These are phyloP conservation scores for Petrea volubilis DNA, from an alignment of 257 asterid genomes.

Conservation along the genomic window DNA sequence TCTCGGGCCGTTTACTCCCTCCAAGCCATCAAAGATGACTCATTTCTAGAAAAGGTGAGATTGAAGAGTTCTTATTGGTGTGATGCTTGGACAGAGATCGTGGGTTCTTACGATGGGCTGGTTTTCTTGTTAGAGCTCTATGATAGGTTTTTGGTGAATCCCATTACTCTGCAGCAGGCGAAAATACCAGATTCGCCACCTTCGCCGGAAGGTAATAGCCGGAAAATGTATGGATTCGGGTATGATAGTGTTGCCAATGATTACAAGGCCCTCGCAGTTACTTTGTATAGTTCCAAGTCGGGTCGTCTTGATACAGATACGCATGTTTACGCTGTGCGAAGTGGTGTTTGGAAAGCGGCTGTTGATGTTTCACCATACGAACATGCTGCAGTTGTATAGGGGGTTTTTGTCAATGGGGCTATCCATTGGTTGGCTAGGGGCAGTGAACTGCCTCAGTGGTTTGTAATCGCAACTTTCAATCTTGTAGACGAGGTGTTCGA, in stretches of 20 bases:
- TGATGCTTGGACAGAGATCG: background rate
- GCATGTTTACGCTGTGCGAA: conserved; percentile 28
- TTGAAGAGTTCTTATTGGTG: too few relatives aligned
- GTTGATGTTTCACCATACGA: conserved; percentile 35
- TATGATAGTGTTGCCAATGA: conserved; percentile 30
- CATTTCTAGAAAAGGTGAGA: background rate
- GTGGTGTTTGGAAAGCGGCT: conserved; percentile 35
- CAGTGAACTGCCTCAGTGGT: background rate
- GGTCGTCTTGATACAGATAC: conserved; percentile 17
- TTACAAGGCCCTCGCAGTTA: conserved; percentile 33
- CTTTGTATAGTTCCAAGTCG: background rate
- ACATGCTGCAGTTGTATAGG: conserved; percentile 26
- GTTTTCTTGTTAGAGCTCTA: background rate
- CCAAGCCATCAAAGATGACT: background rate
- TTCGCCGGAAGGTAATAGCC: conserved; percentile 8
- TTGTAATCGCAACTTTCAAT: conserved; percentile 36
- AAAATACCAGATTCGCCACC: conserved; percentile 15
- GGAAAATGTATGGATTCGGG: conserved; percentile 34
- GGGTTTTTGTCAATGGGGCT: conserved; percentile 32
- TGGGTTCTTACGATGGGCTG: conserved; percentile 29
- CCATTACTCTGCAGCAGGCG: conserved; percentile 22
- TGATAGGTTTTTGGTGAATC: conserved; percentile 24
- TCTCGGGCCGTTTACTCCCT: background rate
- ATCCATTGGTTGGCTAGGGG: conserved; percentile 37
- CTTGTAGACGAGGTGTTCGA: conserved; percentile 26